These are phyloP conservation scores for Scytalidium sp. DNA, from an alignment of 2,329 filamentous ascomycete species.

Conservation along the genomic window DNA sequence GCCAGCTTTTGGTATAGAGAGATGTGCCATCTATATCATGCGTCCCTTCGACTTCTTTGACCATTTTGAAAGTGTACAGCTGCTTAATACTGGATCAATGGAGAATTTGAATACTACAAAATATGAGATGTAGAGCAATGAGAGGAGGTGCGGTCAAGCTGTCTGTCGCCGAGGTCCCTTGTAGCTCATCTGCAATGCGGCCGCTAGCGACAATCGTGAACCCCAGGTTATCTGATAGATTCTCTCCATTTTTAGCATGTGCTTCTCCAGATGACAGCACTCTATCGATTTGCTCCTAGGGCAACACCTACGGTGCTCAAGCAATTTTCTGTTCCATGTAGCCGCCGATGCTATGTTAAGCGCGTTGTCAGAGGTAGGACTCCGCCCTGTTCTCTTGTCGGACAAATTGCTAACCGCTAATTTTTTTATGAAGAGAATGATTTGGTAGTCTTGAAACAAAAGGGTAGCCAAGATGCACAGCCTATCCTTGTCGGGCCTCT, in stretches of 20 bases:
- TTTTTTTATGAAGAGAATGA: slow-evolving; percentile 23
- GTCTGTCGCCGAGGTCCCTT: not conserved
- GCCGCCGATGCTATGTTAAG: slow-evolving; percentile 7
- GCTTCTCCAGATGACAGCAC: not conserved
- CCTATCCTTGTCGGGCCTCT: slow-evolving; percentile 39
- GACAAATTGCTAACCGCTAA: not conserved
- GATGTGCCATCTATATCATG: slow-evolving; percentile 23
- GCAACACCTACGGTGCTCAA: not conserved
- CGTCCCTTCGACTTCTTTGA: slow-evolving; percentile 26
- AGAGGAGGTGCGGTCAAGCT: not conserved
- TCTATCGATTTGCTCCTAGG: not conserved
- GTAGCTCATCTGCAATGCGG: slow-evolving; percentile 1
- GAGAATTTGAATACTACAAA: not conserved
- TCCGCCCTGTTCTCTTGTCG: not conserved
- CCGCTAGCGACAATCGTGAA: slow-evolving; percentile 3
- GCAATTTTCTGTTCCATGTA: not conserved
- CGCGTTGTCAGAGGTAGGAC: slow-evolving; percentile 15
- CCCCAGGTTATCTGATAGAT: too few species aligned
- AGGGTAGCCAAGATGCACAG: slow-evolving; percentile 2
- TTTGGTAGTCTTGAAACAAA: slow-evolving; percentile 24
- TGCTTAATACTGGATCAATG: not conserved
- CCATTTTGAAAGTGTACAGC: slow-evolving; percentile 20
- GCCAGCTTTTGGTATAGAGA: slow-evolving; percentile 31
- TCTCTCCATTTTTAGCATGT: too few species aligned
- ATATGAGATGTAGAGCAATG: not conserved